Percentiles rank a stretch among this genome's conserved stretches.
Evolutionary conservation across 2,329 filamentous ascomycete species (phyloP).

Genomic region (Colletotrichum cuscutae): DNA sequence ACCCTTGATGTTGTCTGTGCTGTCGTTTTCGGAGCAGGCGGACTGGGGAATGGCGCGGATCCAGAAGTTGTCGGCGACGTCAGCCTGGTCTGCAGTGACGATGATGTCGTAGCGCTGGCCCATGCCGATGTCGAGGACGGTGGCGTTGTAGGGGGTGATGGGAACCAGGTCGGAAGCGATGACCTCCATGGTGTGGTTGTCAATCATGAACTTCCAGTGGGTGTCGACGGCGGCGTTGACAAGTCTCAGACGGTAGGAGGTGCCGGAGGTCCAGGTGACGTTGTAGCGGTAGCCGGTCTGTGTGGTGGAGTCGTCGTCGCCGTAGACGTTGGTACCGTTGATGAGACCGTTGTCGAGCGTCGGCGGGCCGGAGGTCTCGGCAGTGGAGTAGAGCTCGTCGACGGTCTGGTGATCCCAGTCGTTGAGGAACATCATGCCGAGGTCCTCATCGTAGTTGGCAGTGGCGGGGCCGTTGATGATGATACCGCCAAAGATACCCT

Average conservation of each 20-base stretch:
- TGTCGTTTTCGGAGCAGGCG: constrained; percentile 53
- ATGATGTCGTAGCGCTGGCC: constrained; percentile 59
- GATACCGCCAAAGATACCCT: constrained; percentile 70
- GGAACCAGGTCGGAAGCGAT: constrained; percentile 69
- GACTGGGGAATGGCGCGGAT: constrained; percentile 56
- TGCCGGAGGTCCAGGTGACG: constrained; percentile 52
- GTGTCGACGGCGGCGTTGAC: constrained; percentile 58
- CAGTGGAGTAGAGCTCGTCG: constrained; percentile 47
- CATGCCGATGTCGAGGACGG: constrained; percentile 60
- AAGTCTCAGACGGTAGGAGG: constrained; percentile 58
- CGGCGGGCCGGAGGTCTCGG: constrained; percentile 45
- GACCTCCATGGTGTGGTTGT: constrained; percentile 67
- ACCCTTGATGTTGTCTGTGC: constrained; percentile 55
- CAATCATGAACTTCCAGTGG: constrained; percentile 61
- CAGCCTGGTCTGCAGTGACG: constrained; percentile 50
- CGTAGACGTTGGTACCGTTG: constrained; percentile 54
- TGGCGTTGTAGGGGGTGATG: constrained; percentile 63
- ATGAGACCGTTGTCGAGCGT: constrained; percentile 56
- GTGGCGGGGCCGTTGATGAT: constrained; percentile 70
- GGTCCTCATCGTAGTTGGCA: constrained; percentile 70
- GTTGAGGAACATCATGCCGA: constrained; percentile 67
- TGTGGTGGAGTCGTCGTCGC: constrained; percentile 39
- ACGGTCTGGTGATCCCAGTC: constrained; percentile 66
- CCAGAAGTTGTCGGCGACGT: constrained; percentile 55
- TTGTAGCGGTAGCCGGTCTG: constrained; percentile 46